Percentiles rank a stretch among this genome's conserved stretches.
Conservation (phyloP, 768 basidiomycete species). For the Termitomyces sp. region DNA sequence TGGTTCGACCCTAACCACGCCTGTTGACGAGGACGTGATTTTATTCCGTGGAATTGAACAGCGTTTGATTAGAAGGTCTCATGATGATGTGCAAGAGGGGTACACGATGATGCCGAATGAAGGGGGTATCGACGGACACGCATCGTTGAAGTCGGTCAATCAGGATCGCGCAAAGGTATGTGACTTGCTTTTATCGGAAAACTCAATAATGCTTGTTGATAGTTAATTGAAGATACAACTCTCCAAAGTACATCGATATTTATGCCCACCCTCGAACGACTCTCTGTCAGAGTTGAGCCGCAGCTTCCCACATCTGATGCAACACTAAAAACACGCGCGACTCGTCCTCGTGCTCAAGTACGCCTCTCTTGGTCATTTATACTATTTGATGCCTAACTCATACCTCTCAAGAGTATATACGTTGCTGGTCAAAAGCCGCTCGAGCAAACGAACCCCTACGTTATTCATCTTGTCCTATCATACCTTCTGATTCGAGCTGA, state of each 20-base stretch:
- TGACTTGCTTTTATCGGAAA: background rate
- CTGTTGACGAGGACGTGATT: conserved; percentile 34
- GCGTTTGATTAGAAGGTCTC: conserved; percentile 10
- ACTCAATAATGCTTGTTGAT: background rate
- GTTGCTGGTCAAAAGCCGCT: background rate
- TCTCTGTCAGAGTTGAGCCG: background rate
- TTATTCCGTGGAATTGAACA: conserved; percentile 16
- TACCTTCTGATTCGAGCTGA: background rate
- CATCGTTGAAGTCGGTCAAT: background rate
- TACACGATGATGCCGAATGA: background rate
- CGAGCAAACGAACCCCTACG: background rate
- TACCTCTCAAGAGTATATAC: background rate
- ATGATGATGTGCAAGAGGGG: background rate
- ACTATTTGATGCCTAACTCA: background rate
- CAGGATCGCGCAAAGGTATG: conserved; percentile 6
- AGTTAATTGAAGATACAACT: background rate
- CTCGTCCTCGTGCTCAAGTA: background rate
- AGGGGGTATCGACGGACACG: background rate
- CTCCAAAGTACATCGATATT: background rate
- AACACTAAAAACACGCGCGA: background rate
- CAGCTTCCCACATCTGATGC: background rate
- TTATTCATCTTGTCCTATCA: background rate
- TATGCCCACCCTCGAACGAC: background rate
- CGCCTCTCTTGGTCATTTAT: background rate
- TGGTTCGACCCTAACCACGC: conserved; percentile 40